A percentile compares a stretch with the other conserved stretches of the same genome.
phyloP scores from a whole-genome alignment of 83 land plant species.

The Diphasiastrum complanatum region DNA sequence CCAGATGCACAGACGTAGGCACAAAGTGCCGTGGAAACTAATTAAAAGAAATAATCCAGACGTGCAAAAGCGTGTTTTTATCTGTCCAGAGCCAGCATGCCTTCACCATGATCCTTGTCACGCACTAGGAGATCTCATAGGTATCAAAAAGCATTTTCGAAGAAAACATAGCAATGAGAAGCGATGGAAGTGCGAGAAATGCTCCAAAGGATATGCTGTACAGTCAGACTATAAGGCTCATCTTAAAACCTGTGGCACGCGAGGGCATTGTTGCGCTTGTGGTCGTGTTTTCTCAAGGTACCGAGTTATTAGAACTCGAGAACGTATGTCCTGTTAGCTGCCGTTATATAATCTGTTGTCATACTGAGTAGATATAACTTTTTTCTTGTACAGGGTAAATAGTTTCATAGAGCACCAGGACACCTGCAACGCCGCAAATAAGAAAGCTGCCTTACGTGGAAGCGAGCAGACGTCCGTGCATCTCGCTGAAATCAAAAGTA shows the following conservation, averaged over 20 bases:
- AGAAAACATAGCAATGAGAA: conserved; percentile 74
- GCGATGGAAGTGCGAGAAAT: conserved; percentile 79
- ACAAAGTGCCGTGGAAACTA: conserved; percentile 89
- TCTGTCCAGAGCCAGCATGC: conserved; percentile 84
- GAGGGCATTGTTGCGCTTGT: conserved; percentile 93
- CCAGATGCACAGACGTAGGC: conserved; percentile 90
- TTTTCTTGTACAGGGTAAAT: conserved; percentile 53
- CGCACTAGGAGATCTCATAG: conserved; percentile 89
- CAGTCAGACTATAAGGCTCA: conserved; percentile 95
- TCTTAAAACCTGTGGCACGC: conserved; percentile 87
- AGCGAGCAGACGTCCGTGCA: conserved; percentile 15
- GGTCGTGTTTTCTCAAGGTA: conserved; percentile 95
- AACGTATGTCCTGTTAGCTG: neutral
- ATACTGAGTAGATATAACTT: neutral
- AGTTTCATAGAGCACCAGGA: conserved; percentile 98
- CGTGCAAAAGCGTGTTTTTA: conserved; percentile 66
- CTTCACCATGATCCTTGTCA: conserved; percentile 87
- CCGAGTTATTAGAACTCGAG: neutral
- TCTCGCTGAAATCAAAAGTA: conserved; percentile 17
- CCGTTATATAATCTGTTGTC: neutral
- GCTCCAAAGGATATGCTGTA: conserved; percentile 84
- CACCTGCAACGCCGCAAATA: conserved; percentile 48
- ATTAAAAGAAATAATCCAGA: conserved; percentile 47
- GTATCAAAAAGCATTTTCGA: conserved; percentile 89
- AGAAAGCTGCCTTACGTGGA: neutral